Evolutionary conservation across 305 asterid species (phyloP).

Genomic region (Fraxinus ornus): DNA sequence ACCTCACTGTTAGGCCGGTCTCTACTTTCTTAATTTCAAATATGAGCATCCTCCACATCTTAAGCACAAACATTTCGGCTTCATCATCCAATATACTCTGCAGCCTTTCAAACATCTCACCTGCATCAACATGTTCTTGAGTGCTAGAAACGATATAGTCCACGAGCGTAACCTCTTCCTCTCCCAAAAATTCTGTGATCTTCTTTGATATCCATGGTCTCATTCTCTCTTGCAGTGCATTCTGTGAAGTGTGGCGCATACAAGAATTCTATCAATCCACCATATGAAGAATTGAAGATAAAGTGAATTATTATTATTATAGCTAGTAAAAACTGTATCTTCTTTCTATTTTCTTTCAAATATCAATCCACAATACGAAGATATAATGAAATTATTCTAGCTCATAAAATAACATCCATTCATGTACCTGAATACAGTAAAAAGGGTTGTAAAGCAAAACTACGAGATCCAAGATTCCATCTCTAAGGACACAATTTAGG

Average conservation of each 20-base stretch:
- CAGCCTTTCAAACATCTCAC: constrained; percentile 93
- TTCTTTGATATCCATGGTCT: constrained; percentile 96
- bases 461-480: background rate
- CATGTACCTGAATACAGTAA: background rate
- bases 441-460: background rate
- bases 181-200: constrained; percentile 89
- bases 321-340: background rate
- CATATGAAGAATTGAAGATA: background rate
- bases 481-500: background rate
- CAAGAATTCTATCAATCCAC: background rate
- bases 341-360: background rate
- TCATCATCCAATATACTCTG: constrained; percentile 90
- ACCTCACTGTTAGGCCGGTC: constrained; percentile 64
- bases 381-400: background rate
- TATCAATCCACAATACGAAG: constrained; percentile 9
- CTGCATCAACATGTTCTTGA: constrained; percentile 83
- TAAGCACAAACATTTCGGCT: constrained; percentile 98
- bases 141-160: constrained; percentile 91
- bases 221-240: constrained; percentile 77
- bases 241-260: constrained; percentile 48
- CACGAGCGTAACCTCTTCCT: constrained; percentile 89
- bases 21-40: constrained; percentile 96
- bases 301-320: background rate
- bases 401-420: background rate
- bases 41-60: constrained; percentile 99